Base-by-base conservation (phyloP, 257 asterid species). In the Rubia yunnanensis region DNA sequence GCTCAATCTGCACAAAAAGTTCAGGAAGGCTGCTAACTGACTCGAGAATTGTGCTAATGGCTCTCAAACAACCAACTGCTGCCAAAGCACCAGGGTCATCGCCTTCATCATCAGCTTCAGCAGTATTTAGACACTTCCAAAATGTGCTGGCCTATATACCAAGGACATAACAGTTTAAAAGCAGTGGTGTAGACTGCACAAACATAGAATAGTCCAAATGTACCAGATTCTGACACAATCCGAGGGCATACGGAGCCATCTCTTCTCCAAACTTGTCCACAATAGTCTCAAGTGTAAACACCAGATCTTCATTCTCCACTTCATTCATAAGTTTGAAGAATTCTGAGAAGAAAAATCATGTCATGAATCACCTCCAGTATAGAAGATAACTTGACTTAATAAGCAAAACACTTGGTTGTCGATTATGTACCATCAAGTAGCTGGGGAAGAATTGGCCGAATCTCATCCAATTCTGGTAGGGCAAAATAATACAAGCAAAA, bases 261-360 rank as follows among this genome's bases (percentile, higher is more conserved):
- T 94, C 99, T 81, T 94, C 98, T 66, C 99, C 99, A 79, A 94
- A 94, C 81, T 94, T 94, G 81, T 94, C 99, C 68, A 94, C 99
- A 64, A 94, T 86, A 49, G 99, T 88, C 88, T 94, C 99, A 24
- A 94, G 95, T 2, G 99, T 88, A 71, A 85, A 94, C 60, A 94
- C 99, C 24, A 94, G 96, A 88, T 94, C 99, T 82, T 94, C 99
- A 78, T 91, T 94, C 83, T 94, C 99, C 61, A 94, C 95, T 79
- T 94, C 99, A 74, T 85, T 78, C 99, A 91, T 91, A 27, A 94
- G 98, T 66, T 91, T 91, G 80, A 91, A 94, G 75, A 94, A 90
- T 72, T 94, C 99, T 94, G 94, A 63, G 57, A 59, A 28, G 34
- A 31, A 49, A 59, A 66, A 5, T 66, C 27, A 56, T 72, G 31